Percentiles rank a stretch among this genome's conserved stretches.
Conservation (phyloP, 768 basidiomycete genomes). For the Cubamyces lactineus region DNA sequence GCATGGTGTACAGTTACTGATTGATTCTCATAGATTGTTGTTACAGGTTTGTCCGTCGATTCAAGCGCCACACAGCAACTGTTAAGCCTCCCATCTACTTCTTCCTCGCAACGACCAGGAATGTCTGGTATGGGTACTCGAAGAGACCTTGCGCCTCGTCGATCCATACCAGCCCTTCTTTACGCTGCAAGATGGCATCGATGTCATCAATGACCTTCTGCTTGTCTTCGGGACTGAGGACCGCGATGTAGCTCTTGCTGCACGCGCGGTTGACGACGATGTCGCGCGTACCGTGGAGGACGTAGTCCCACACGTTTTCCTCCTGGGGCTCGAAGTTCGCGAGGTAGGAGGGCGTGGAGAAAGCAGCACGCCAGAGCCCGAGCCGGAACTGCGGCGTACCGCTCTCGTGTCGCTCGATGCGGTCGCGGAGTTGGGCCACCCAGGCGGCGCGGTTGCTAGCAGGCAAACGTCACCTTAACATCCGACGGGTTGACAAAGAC, state of each 20-base stretch:
- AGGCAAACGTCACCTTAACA: not conserved
- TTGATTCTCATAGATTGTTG: not conserved
- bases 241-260: slow-evolving; percentile 86
- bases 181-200: slow-evolving; percentile 55
- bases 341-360: slow-evolving; percentile 63
- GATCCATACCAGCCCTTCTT: slow-evolving; percentile 73
- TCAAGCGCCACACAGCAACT: not conserved
- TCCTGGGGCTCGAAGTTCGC: slow-evolving; percentile 60
- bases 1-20: not conserved
- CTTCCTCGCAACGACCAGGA: slow-evolving; percentile 55
- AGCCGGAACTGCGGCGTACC: slow-evolving; percentile 85
- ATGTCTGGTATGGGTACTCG: slow-evolving; percentile 78
- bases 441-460: slow-evolving; percentile 63
- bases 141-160: slow-evolving; percentile 74
- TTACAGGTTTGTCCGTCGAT: not conserved
- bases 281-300: slow-evolving; percentile 55
- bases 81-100: slow-evolving; percentile 35
- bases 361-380: slow-evolving; percentile 72
- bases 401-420: slow-evolving; percentile 67
- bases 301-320: slow-evolving; percentile 58
- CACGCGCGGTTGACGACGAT: slow-evolving; percentile 65
- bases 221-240: slow-evolving; percentile 62
- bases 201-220: slow-evolving; percentile 53
- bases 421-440: slow-evolving; percentile 73
- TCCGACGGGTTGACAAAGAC: not conserved